Evolutionary conservation across 202 grass and related monocot genomes (phyloP), one percentile per base, ranked within the genome.

Genomic region (Musa balbisiana): DNA sequence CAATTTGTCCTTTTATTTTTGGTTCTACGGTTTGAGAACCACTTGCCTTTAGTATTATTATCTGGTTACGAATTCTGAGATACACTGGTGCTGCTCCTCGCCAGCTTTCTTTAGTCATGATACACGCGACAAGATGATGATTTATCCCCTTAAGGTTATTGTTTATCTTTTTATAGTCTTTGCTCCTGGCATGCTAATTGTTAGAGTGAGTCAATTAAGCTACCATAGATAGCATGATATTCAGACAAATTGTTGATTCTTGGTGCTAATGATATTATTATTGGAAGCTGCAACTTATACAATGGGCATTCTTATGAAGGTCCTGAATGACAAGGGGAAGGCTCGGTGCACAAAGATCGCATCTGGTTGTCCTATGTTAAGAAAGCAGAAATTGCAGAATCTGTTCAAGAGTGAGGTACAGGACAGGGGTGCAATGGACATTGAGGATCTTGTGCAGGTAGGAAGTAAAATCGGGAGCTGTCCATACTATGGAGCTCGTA

Each of bases 401-500:
- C 64, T 88, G 49, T 93, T 97, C 77, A 91, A 73, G 75, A 91
- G 51, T 11, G 70, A 91, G 91, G 86, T 87, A 24, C 69, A 65
- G 78, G 62, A 83, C 9, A 70, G 76, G 68, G 86, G 78, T 84
- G 83, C 90, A 82, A 79, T 89, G 73, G 93, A 97, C 76, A 93
- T 93, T 67, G 90, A 97, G 62, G 93, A 97, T 89, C 83, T 97
- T 72, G 70, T 83, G 24, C 67, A 79, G 13, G 76, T 91, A 73
- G 90, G 93, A 69, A 97, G 68, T 80, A 91, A 84, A 53, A 87
- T 97, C 60, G 90, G 93, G 72, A 93, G 86, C 9, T 97, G 93
- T 73, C 84, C 93, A 2, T 97, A 97, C 80, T 97, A 97, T 67
- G 90, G 90, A 73, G 52, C 86, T 11, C 86, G 93, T 21, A 83